A percentile compares a stretch with the other conserved stretches of the same genome.
phyloP scores from a whole-genome alignment of 768 basidiomycete genomes.

The Rickenella mellea region DNA sequence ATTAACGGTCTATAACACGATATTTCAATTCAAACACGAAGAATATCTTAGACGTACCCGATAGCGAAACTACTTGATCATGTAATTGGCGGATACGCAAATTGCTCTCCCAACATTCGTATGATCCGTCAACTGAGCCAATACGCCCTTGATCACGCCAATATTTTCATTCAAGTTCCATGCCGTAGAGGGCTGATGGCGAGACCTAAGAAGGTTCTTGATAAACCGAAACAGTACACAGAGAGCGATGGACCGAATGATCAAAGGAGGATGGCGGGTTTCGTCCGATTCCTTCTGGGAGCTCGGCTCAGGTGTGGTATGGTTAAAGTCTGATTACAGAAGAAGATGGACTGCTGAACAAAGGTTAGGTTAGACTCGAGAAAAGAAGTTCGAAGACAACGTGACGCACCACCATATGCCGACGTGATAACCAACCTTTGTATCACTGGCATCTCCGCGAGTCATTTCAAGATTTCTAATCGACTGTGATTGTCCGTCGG shows the following conservation, averaged over 20 bases:
- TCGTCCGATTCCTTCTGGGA: conserved; percentile 32
- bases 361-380: conserved; percentile 8
- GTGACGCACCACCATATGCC: conserved; percentile 42
- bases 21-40: too few species aligned
- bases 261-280: conserved; percentile 33
- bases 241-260: conserved; percentile 29
- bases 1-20: conserved; percentile 56
- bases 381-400: neutral
- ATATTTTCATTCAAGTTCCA: conserved; percentile 28
- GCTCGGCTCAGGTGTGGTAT: conserved; percentile 36
- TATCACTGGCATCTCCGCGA: conserved; percentile 51
- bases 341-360: conserved; percentile 39
- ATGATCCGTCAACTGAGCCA: conserved; percentile 33
- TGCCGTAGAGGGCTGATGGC: conserved; percentile 28
- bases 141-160: conserved; percentile 41
- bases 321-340: conserved; percentile 30
- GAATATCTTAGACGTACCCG: conserved; percentile 26
- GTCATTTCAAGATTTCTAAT: conserved; percentile 55
- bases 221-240: conserved; percentile 33
- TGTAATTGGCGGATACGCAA: conserved; percentile 29
- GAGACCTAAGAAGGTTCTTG: conserved; percentile 30
- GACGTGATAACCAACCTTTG: conserved; percentile 61
- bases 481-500: conserved; percentile 26
- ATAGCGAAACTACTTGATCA: conserved; percentile 23
- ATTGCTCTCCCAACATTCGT: conserved; percentile 31